These are phyloP conservation scores for Neoascochyta sp. DNA, from an alignment of 2,329 filamentous ascomycete genomes.

Conservation along the genomic window DNA sequence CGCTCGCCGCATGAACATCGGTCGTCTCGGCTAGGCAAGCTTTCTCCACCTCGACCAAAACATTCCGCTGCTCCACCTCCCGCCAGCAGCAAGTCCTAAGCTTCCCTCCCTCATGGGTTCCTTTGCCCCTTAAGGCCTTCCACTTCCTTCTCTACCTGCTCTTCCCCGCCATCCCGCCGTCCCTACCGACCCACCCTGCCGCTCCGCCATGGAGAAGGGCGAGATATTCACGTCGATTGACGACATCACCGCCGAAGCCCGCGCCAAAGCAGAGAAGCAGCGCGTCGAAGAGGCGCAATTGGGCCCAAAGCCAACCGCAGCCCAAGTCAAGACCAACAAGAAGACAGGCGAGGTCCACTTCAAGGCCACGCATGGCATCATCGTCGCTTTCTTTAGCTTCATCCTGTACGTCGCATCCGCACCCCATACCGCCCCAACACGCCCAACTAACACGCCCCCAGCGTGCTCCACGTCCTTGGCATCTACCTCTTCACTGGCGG, in stretches of 20 bases:
- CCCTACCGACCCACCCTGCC: not conserved
- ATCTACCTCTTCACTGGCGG: conserved; percentile 92
- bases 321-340: conserved; percentile 28
- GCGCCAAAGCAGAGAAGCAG: conserved; percentile 32
- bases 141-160: conserved; percentile 3
- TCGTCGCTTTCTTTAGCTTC: conserved; percentile 65
- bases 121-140: conserved; percentile 16
- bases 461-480: conserved; percentile 70
- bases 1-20: conserved; percentile 12
- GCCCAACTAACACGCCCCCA: conserved; percentile 31
- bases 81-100: too few species aligned
- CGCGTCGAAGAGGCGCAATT: conserved; percentile 8
- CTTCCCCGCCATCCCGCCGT: conserved; percentile 1
- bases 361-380: conserved; percentile 51
- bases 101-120: conserved; percentile 15
- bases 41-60: conserved; percentile 10
- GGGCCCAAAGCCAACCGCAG: conserved; percentile 22
- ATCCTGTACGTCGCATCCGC: conserved; percentile 50
- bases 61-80: conserved; percentile 6
- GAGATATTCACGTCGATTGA: conserved; percentile 37
- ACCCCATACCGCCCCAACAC: not conserved
- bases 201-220: conserved; percentile 35
- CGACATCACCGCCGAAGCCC: conserved; percentile 37
- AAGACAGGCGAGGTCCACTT: conserved; percentile 48
- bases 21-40: conserved; percentile 22